Evolutionary conservation across 2,329 filamentous ascomycete genomes (phyloP).

Genomic region (Lachnellula arida): DNA sequence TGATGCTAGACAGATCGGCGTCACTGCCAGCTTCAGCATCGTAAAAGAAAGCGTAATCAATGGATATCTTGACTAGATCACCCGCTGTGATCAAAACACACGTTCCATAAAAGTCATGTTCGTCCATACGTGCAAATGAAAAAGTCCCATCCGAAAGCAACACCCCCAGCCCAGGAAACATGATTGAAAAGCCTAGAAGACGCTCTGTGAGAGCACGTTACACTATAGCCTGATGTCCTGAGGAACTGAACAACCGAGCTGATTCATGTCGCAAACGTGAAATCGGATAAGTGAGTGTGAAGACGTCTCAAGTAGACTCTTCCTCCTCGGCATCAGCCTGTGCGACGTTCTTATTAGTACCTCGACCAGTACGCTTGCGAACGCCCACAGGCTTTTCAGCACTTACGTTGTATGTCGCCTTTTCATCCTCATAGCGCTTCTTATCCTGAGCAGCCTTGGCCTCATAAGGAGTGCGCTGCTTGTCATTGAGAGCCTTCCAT

Average conservation of each 20-base stretch:
- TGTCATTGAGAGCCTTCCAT: conserved; percentile 95
- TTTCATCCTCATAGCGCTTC: conserved; percentile 99
- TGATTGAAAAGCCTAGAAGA: conserved; percentile 11
- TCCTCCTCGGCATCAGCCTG: conserved; percentile 54
- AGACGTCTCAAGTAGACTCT: conserved; percentile 38
- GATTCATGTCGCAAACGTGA: conserved; percentile 16
- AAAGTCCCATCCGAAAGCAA: conserved; percentile 18
- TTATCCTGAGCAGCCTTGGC: conserved; percentile 95
- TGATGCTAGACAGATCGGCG: conserved; percentile 22
- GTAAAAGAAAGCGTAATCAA: conserved; percentile 21
- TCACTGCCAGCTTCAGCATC: conserved; percentile 18
- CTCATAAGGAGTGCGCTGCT: conserved; percentile 91
- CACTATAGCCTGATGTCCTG: conserved; percentile 3
- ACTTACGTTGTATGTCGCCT: conserved; percentile 85
- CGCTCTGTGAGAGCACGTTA: conserved; percentile 14
- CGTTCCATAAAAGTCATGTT: conserved; percentile 27
- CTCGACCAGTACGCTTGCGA: conserved; percentile 23
- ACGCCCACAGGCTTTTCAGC: conserved; percentile 17
- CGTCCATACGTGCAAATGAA: conserved; percentile 12
- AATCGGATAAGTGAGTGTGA: conserved; percentile 12
- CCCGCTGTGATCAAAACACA: conserved; percentile 16
- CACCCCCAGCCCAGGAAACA: conserved; percentile 28
- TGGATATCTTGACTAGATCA: conserved; percentile 25
- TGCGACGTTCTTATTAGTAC: conserved; percentile 33
- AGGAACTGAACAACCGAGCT: conserved; percentile 6